Evolutionary conservation across 306 rosid species (phyloP), one percentile per base, ranked within the genome.

Genomic region (Quercus mongolica): DNA sequence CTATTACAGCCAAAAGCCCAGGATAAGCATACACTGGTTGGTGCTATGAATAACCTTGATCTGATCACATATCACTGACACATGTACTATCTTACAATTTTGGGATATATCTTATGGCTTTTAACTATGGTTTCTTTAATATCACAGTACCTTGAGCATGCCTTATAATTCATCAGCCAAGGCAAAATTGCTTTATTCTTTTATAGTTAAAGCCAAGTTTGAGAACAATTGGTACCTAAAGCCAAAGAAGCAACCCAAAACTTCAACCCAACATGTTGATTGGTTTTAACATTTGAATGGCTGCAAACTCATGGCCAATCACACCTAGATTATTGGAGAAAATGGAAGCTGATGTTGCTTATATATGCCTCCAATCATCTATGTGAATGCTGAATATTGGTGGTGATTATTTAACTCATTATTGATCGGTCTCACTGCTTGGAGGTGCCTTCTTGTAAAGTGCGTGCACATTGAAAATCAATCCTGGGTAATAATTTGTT

Each of bases 171-270:
- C 77, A 79, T 91, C 97, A 33, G 92, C 91, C 13, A 97, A 92
- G 82, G 94, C 89, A 58, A 97, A 94, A 64, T 56, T 94, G 71
- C 85, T 94, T 1, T 92, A 91, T 80, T 85, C 97, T 79, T 95
- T 94, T 19, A 81, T 91, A 61, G 86, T 87, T 38, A 90, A 91
- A 90, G 97, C 98, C 65, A 86, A 74, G 84, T 92, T 82, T 84
- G 97, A 95, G 90, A 95, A 95, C 79, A 91, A 90, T 79, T 81
- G 98, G 56, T 91, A 86, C 77, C 88, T 31, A 82, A 91, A 84
- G 87, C 97, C 97, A 2, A 91, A 87, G 84, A 92, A 85, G 88
- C 88, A 87, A 76, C 85, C 97, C 63, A 91, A 89, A 81, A 46
- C 80, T 80, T 94, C 99, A 74, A 83, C 82, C 76, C 72, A 89